A percentile compares a stretch with the other conserved stretches of the same genome.
Conservation (phyloP, 805 yeast species). For the Alloascoidea hylecoeti region DNA sequence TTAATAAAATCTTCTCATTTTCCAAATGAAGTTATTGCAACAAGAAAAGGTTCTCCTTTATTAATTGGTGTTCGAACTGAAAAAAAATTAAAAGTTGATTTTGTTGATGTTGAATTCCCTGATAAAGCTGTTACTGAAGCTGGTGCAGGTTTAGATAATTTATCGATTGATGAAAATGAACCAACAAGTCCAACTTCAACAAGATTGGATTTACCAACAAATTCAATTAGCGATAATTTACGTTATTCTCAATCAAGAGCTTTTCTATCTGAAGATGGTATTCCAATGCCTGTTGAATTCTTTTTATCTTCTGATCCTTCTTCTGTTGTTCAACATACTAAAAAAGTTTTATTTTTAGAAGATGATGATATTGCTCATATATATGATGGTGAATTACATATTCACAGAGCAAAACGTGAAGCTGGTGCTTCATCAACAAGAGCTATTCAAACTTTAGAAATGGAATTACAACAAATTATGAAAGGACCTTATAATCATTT, state of each 20-base stretch:
- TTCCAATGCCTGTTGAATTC: constrained; percentile 89
- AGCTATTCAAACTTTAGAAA: constrained; percentile 90
- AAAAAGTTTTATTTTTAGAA: constrained; percentile 89
- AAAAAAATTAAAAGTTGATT: constrained; percentile 89
- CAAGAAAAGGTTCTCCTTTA: constrained; percentile 96
- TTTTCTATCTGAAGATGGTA: constrained; percentile 84
- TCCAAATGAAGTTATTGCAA: constrained; percentile 93
- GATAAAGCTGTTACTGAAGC: constrained; percentile 22
- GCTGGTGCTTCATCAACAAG: constrained; percentile 88
- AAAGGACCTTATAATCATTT: constrained; percentile 93
- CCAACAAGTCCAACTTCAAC: constrained; percentile 5
- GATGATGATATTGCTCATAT: constrained; percentile 99
- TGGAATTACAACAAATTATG: constrained; percentile 97
- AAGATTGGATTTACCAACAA: constrained; percentile 9
- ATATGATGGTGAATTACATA: constrained; percentile 95
- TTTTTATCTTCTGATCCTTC: constrained; percentile 96
- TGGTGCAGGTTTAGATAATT: background rate
- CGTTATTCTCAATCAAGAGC: constrained; percentile 95
- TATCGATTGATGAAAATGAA: constrained; percentile 4
- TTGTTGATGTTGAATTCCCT: constrained; percentile 96
- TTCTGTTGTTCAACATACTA: constrained; percentile 92
- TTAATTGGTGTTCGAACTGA: constrained; percentile 96
- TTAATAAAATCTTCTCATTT: constrained; percentile 83
- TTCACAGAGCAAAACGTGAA: constrained; percentile 86
- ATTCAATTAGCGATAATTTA: constrained; percentile 18